Evolutionary conservation across 2,329 filamentous ascomycete species (phyloP).

Genomic region (Cercospora sp.): DNA sequence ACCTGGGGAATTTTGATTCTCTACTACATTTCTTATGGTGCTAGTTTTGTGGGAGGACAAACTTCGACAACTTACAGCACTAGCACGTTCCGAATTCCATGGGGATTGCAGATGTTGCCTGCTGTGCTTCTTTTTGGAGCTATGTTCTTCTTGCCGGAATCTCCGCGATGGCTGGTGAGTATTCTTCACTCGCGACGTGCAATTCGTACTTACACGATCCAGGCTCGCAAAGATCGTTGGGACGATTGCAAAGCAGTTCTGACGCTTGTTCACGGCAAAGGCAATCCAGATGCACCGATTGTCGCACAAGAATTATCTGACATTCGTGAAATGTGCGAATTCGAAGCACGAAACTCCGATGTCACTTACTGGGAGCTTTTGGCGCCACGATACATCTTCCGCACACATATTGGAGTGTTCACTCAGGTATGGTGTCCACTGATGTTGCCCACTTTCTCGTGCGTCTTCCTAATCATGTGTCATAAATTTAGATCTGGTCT

Average conservation of each 20-base stretch:
- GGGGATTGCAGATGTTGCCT: constrained; percentile 52
- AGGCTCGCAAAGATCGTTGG: constrained; percentile 50
- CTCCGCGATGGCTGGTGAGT: constrained; percentile 59
- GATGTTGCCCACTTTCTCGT: constrained; percentile 45
- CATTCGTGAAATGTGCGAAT: constrained; percentile 64
- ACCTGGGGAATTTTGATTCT: constrained; percentile 54
- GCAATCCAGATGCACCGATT: constrained; percentile 47
- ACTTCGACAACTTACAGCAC: constrained; percentile 36
- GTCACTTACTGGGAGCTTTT: constrained; percentile 72
- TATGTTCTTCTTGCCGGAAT: constrained; percentile 64
- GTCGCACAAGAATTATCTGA: constrained; percentile 69
- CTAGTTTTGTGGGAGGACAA: constrained; percentile 59
- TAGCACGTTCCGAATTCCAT: constrained; percentile 54
- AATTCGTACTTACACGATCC: not conserved
- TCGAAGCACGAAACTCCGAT: constrained; percentile 69
- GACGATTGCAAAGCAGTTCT: constrained; percentile 63
- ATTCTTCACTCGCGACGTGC: not conserved
- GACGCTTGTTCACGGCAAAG: constrained; percentile 61
- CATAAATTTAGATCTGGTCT: not conserved
- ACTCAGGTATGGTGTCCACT: constrained; percentile 75
- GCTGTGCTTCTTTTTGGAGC: constrained; percentile 47
- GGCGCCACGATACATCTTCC: constrained; percentile 69
- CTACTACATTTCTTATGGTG: constrained; percentile 59
- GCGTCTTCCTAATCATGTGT: constrained; percentile 52
- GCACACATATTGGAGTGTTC: constrained; percentile 69